Percentiles rank a stretch among this genome's conserved stretches.
Conservation (phyloP, 73 alveolate genomes). For the Uronychia setigera region DNA sequence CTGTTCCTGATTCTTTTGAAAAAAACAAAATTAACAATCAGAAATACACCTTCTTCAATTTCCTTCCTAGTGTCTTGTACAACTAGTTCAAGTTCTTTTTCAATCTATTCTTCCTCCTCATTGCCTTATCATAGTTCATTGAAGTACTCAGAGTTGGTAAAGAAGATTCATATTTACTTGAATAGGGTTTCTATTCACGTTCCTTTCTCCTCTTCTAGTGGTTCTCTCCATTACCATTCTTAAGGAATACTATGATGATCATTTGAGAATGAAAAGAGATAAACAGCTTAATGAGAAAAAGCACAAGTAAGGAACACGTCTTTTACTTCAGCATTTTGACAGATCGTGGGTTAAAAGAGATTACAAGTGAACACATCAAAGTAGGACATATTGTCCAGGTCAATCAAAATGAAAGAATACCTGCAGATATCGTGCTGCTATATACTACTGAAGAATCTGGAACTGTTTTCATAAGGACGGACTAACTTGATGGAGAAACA, state of each 20-base stretch:
- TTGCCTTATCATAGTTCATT: slow-evolving; percentile 78
- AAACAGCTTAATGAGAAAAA: slow-evolving; percentile 75
- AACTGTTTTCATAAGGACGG: slow-evolving; percentile 76
- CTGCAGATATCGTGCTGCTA: slow-evolving; percentile 72
- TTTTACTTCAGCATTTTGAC: slow-evolving; percentile 20
- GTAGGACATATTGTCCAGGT: slow-evolving; percentile 71
- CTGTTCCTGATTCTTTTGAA: slow-evolving; percentile 44
- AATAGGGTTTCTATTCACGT: slow-evolving; percentile 90
- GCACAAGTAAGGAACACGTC: slow-evolving; percentile 53
- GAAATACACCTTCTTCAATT: slow-evolving; percentile 69
- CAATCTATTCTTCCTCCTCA: slow-evolving; percentile 85
- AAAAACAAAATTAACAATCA: slow-evolving; percentile 51
- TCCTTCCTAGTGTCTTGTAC: slow-evolving; percentile 85
- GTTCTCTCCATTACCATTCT: slow-evolving; percentile 89
- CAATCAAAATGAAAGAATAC: slow-evolving; percentile 72
- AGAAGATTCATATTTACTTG: slow-evolving; percentile 47
- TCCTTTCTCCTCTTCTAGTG: slow-evolving; percentile 92
- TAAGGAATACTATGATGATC: slow-evolving; percentile 95
- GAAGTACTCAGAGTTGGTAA: slow-evolving; percentile 37
- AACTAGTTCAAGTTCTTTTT: slow-evolving; percentile 88
- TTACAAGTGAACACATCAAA: slow-evolving; percentile 35
- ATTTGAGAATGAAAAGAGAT: slow-evolving; percentile 82
- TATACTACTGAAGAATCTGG: slow-evolving; percentile 67
- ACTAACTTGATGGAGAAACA: slow-evolving; percentile 86
- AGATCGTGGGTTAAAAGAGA: slow-evolving; percentile 37